Conservation (phyloP, 2,329 filamentous ascomycete species). For the Ophidiomyces ophidiicola region DNA sequence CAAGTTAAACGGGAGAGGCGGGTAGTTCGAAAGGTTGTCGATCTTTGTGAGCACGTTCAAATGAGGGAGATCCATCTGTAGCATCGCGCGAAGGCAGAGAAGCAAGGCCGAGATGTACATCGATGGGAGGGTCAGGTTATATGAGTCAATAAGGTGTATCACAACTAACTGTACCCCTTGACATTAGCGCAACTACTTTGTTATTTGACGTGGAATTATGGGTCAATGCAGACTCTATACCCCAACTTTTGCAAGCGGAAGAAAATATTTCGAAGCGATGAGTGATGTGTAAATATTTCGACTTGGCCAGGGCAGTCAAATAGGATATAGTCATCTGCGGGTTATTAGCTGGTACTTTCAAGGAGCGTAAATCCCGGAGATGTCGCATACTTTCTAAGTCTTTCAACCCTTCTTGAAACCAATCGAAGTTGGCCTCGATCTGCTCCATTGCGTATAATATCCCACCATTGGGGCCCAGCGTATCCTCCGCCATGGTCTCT, state of each 20-base stretch:
- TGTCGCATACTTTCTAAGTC: constrained; percentile 48
- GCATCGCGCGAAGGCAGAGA: constrained; percentile 86
- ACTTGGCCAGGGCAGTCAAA: constrained; percentile 97
- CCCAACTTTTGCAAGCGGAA: constrained; percentile 79
- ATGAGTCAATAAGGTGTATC: constrained; percentile 85
- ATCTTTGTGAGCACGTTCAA: constrained; percentile 96
- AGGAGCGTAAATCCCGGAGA: not conserved
- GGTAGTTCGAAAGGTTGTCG: constrained; percentile 78
- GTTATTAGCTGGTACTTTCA: too few relatives aligned
- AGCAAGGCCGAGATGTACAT: constrained; percentile 91
- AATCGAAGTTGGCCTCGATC: constrained; percentile 85
- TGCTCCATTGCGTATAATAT: constrained; percentile 91
- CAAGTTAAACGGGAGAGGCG: constrained; percentile 81
- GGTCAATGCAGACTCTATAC: constrained; percentile 59
- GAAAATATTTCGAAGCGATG: constrained; percentile 82
- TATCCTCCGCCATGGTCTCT: constrained; percentile 86
- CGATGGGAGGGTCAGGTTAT: constrained; percentile 83
- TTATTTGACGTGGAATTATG: not conserved
- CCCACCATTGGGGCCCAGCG: constrained; percentile 82
- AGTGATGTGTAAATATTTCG: constrained; percentile 92
- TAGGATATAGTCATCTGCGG: constrained; percentile 69
- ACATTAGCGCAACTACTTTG: constrained; percentile 6
- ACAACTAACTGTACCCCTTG: constrained; percentile 61
- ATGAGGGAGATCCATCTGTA: constrained; percentile 94
- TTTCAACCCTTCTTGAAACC: constrained; percentile 71